Base-by-base conservation (phyloP, 179 eudicot species). In the Amaranthus tricolor region DNA sequence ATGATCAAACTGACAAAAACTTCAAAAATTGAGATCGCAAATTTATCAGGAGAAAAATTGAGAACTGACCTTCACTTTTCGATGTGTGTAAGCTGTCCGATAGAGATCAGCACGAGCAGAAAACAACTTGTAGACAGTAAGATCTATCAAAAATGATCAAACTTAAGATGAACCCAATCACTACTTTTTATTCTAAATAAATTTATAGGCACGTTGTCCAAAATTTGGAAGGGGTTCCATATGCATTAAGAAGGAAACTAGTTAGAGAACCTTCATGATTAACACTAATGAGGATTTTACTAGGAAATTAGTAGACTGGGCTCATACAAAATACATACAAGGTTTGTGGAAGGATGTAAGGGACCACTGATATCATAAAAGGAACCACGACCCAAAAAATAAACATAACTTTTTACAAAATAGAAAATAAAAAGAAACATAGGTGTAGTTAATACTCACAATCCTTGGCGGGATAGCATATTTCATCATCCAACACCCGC, bases 401-500 rank as follows among this genome's bases (percentile, higher is more conserved):
- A 40, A 44, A 31, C 40, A 31, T 31, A 31, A 31, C 40, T 31
- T 31, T 31, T 31, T 31, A 31, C 2, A 31, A 31, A 31, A 31
- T 31, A 31, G 40, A 19, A 63, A 45, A 6, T 6, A 21, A 52
- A 51, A n/a, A 52, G 3, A 44, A 44, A 1, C 10, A 31, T 31
- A 31, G 40, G 40, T 31, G 40, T 31, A 62, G 47, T 21, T n/a
- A 13, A 61, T 81, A 79, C 92, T 77, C 31, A 91, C 97, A 87
- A 58, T 92, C 97, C 68, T 90, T 90, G 75, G 91, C 84, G 59
- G 88, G 91, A 81, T 92, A 92, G 77, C 97, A 92, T 73, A 92
- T 90, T 80, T 92, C 97, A 78, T 90, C 89, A 65, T 67, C 97
- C 76, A 92, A 58, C 20, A 92, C 97, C 72, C 88, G 82, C 97